Conservation (phyloP, 176 grass and related monocot species). For the barley (Hordeum vulgare) region DNA sequence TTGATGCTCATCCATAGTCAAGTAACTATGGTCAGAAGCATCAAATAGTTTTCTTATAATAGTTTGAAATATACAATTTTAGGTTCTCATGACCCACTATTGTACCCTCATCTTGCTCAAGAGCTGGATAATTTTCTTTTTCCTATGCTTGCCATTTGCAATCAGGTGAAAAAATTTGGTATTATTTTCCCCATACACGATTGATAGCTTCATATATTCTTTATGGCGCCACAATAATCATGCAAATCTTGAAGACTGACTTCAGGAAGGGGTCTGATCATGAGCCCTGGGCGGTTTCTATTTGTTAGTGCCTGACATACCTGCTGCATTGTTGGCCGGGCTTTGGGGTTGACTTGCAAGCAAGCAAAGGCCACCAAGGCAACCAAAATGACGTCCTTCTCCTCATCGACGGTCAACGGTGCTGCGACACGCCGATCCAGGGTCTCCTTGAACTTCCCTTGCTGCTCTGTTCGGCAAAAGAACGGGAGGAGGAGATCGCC, state of each 20-base stretch:
- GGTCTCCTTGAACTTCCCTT: not conserved
- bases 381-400: not conserved
- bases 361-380: conserved; percentile 13
- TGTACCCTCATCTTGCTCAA: too few relatives aligned
- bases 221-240: not conserved
- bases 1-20: too few relatives aligned
- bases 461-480: conserved; percentile 19
- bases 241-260: conserved; percentile 15
- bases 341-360: conserved; percentile 14
- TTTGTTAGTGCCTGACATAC: not conserved
- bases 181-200: too few relatives aligned
- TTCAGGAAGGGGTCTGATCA: not conserved
- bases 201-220: too few relatives aligned
- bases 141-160: too few relatives aligned
- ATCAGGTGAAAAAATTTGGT: too few relatives aligned
- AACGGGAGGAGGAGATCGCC: conserved; percentile 14
- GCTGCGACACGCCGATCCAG: not conserved
- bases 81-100: too few relatives aligned
- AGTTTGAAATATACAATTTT: too few relatives aligned
- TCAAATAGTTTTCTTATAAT: too few relatives aligned
- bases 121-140: too few relatives aligned
- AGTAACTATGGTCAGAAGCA: too few relatives aligned
- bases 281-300: not conserved
- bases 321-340: conserved; percentile 26
- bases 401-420: not conserved